These are phyloP conservation scores for Picochlorum sp. DNA, from an alignment of 139 green algal genomes.

Conservation along the genomic window DNA sequence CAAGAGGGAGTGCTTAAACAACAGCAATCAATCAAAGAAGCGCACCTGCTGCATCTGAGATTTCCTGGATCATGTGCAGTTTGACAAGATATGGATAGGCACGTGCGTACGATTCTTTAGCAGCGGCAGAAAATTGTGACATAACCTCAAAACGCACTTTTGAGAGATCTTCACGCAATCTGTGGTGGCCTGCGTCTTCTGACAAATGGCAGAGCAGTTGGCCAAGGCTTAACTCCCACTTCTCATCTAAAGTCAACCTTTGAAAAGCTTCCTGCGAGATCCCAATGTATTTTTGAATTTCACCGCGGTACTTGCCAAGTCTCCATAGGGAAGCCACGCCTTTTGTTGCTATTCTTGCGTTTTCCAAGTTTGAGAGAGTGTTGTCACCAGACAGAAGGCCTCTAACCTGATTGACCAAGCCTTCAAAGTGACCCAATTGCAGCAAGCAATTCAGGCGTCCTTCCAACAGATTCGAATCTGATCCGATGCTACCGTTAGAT, in stretches of 20 bases:
- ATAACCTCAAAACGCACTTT: slow-evolving; percentile 48
- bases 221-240: slow-evolving; percentile 64
- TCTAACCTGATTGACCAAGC: slow-evolving; percentile 64
- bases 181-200: slow-evolving; percentile 12
- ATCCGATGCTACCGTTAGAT: neutral
- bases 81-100: slow-evolving; percentile 79
- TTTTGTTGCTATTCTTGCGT: slow-evolving; percentile 43
- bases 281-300: slow-evolving; percentile 55
- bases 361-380: neutral
- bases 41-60: slow-evolving; percentile 26
- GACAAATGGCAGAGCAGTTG: slow-evolving; percentile 45
- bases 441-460: slow-evolving; percentile 60
- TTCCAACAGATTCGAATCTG: neutral
- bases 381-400: slow-evolving; percentile 20
- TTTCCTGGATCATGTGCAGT: slow-evolving; percentile 77
- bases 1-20: neutral
- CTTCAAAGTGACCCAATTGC: slow-evolving; percentile 71
- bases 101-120: slow-evolving; percentile 77
- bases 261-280: slow-evolving; percentile 1
- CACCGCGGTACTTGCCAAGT: slow-evolving; percentile 40
- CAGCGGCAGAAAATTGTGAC: slow-evolving; percentile 60
- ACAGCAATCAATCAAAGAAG: neutral
- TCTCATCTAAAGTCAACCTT: slow-evolving; percentile 26
- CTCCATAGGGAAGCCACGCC: slow-evolving; percentile 34
- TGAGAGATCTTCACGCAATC: slow-evolving; percentile 23